Conservation (phyloP, 139 green algal genomes). For the Ostreobium quekettii region DNA sequence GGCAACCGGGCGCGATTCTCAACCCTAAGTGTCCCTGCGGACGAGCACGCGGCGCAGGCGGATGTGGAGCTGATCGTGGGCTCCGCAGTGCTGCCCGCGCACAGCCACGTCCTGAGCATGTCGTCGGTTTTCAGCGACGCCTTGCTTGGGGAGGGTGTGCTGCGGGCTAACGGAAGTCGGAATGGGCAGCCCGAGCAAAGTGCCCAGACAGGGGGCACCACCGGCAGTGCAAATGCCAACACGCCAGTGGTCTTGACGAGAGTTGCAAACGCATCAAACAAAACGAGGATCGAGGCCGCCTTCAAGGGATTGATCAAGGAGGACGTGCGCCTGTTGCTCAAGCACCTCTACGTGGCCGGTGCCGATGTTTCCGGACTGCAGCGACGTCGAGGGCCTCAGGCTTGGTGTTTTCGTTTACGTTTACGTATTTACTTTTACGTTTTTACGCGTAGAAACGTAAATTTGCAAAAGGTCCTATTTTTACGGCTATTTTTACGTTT, state of each 20-base stretch:
- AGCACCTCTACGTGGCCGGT: constrained; percentile 9
- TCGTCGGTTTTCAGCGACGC: constrained; percentile 5
- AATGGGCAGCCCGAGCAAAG: background rate
- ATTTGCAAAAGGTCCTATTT: no score
- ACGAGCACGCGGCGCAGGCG: constrained; percentile 1
- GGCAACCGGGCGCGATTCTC: no score
- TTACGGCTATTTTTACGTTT: no score
- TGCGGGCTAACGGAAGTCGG: background rate
- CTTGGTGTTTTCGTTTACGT: no score
- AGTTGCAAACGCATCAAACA: no score
- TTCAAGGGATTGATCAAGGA: background rate
- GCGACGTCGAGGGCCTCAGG: no score
- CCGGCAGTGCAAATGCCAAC: background rate
- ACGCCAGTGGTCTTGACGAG: no score
- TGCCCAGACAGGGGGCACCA: background rate
- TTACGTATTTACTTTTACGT: no score
- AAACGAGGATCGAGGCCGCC: background rate
- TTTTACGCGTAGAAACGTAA: no score
- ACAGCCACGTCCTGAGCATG: constrained; percentile 6
- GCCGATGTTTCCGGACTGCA: no score
- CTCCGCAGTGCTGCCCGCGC: background rate
- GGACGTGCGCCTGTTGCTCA: constrained; percentile 6
- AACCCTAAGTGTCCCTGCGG: no score
- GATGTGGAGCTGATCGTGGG: constrained; percentile 7
- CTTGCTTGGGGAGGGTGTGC: background rate